These are phyloP conservation scores for Rhizopogon vulgaris DNA, from an alignment of 768 basidiomycete species.

Conservation along the genomic window DNA sequence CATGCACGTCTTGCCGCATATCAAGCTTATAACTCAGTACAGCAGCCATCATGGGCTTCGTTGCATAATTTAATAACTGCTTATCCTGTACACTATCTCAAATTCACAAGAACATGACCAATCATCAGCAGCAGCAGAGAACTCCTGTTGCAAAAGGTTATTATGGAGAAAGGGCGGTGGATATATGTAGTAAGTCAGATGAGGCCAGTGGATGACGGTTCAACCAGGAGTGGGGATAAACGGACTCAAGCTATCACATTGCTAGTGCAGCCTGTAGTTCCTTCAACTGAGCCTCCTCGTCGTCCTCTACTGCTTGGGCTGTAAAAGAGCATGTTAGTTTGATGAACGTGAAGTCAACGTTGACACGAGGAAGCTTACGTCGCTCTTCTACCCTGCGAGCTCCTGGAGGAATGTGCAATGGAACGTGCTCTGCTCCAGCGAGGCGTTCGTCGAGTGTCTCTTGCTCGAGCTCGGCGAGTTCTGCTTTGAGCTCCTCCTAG, in stretches of 20 bases:
- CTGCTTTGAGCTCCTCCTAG: slow-evolving; percentile 72
- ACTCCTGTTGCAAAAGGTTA: slow-evolving; percentile 15
- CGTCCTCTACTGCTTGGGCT: slow-evolving; percentile 60
- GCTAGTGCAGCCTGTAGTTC: slow-evolving; percentile 85
- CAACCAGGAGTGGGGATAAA: slow-evolving; percentile 7
- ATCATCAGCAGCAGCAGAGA: slow-evolving; percentile 17
- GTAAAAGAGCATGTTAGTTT: slow-evolving; percentile 3
- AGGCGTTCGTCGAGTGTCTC: slow-evolving; percentile 82
- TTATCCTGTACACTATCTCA: slow-evolving; percentile 29
- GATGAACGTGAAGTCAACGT: not conserved
- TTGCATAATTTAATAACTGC: slow-evolving; percentile 32
- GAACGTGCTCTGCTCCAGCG: slow-evolving; percentile 82
- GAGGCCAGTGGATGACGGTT: slow-evolving; percentile 10
- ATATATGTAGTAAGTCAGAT: slow-evolving; percentile 29
- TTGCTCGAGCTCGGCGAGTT: slow-evolving; percentile 85
- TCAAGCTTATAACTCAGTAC: slow-evolving; percentile 22
- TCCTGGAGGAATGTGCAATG: slow-evolving; percentile 73
- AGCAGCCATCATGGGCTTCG: slow-evolving; percentile 11
- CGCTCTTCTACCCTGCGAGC: slow-evolving; percentile 40
- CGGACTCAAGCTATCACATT: slow-evolving; percentile 44
- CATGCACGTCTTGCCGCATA: slow-evolving; percentile 20
- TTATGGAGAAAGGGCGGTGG: slow-evolving; percentile 22
- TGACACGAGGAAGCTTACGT: not conserved
- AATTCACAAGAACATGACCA: slow-evolving; percentile 15
- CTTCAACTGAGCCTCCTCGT: slow-evolving; percentile 86